Percentiles rank a stretch among this genome's conserved stretches.
phyloP scores from a whole-genome alignment of 2,329 filamentous ascomycete genomes.

The Aspergillus floridensis region DNA sequence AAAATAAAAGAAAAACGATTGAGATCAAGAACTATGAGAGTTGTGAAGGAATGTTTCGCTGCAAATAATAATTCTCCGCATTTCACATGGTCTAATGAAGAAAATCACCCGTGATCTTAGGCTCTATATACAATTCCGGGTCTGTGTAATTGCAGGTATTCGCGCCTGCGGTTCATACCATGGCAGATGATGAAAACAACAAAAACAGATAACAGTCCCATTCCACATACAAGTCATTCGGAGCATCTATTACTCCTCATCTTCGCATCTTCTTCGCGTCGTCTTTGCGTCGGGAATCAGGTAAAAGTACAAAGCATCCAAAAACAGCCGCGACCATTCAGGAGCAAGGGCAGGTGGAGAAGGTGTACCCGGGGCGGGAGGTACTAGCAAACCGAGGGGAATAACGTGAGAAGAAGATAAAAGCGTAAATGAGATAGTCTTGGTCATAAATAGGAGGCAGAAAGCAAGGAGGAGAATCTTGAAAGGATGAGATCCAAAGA shows the following conservation, averaged over 20 bases:
- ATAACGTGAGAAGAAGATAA: conserved; percentile 15
- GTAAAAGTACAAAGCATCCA: conserved; percentile 27
- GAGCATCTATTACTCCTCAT: conserved; percentile 16
- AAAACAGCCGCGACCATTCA: conserved; percentile 3
- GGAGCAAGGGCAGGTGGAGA: not conserved
- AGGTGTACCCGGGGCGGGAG: not conserved
- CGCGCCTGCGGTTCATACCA: conserved; percentile 15
- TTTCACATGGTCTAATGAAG: conserved; percentile 20
- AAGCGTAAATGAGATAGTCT: conserved; percentile 27
- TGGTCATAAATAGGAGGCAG: conserved; percentile 21
- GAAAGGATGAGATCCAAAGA: conserved; percentile 1
- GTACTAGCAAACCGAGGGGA: conserved; percentile 10
- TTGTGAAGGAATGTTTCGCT: not conserved
- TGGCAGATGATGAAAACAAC: conserved; percentile 11
- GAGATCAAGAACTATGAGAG: not conserved
- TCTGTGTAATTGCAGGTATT: conserved; percentile 14
- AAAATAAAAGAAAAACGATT: not conserved
- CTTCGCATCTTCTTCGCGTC: conserved; percentile 16
- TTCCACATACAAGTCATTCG: conserved; percentile 18
- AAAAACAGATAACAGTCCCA: conserved; percentile 13
- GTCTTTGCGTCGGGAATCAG: conserved; percentile 5
- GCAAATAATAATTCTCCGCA: not conserved
- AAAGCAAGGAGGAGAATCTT: conserved; percentile 2
- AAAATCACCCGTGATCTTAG: conserved; percentile 15
- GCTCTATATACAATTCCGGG: conserved; percentile 26